Conservation (phyloP, 164 flowering plant genomes). For the Magnolia sinica region DNA sequence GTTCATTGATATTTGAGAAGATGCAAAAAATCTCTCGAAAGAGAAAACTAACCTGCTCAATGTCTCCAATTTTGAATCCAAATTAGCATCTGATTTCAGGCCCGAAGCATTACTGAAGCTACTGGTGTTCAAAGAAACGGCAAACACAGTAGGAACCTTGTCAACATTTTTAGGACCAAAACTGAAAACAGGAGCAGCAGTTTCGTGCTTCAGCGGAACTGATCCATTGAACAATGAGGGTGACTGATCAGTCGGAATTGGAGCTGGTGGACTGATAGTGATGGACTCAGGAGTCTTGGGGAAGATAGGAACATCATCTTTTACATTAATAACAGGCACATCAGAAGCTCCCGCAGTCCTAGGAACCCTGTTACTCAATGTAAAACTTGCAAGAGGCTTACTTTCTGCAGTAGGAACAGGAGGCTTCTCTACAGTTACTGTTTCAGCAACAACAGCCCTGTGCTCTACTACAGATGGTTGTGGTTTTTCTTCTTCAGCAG, state of each 20-base stretch:
- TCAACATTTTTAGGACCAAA: constrained; percentile 22
- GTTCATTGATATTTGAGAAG: too few species aligned
- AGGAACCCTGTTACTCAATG: constrained; percentile 16
- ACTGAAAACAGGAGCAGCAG: constrained; percentile 26
- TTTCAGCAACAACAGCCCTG: constrained; percentile 19
- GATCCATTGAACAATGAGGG: constrained; percentile 12
- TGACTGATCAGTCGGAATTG: constrained; percentile 16
- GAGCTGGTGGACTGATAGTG: constrained; percentile 15
- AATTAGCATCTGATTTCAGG: constrained; percentile 11
- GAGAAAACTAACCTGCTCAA: constrained; percentile 33
- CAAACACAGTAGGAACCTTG: constrained; percentile 16
- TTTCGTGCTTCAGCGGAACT: constrained; percentile 26
- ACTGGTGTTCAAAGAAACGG: constrained; percentile 14
- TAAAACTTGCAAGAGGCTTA: constrained; percentile 17
- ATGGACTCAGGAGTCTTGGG: constrained; percentile 20
- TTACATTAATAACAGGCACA: constrained; percentile 23
- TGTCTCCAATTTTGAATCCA: constrained; percentile 10
- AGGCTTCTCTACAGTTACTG: constrained; percentile 23
- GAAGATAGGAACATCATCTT: constrained; percentile 20
- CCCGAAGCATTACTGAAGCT: constrained; percentile 18
- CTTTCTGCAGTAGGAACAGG: constrained; percentile 18
- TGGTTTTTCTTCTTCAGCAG: constrained; percentile 20
- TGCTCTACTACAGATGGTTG: constrained; percentile 15
- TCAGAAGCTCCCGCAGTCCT: constrained; percentile 17
- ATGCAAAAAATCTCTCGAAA: too few species aligned